phyloP scores from a whole-genome alignment of 768 basidiomycete species.

The Austroboletus eburneus region DNA sequence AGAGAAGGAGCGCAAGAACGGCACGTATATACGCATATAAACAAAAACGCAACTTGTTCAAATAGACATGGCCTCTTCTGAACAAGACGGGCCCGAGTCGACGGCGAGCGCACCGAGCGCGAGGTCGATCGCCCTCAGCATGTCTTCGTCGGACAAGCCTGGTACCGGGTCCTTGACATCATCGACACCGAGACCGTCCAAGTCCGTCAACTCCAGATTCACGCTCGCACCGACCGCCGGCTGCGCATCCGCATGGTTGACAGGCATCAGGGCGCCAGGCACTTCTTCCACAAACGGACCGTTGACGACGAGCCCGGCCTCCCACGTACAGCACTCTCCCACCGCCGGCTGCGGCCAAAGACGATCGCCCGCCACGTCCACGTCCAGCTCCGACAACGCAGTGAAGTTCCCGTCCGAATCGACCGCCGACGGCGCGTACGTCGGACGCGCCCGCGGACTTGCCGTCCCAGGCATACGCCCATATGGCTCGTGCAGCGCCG shows the following conservation, averaged over 20 bases:
- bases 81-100: not conserved
- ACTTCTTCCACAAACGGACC: not conserved
- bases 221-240: not conserved
- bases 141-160: conserved; percentile 17
- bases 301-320: not conserved
- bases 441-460: not conserved
- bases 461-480: conserved; percentile 13
- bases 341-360: conserved; percentile 32
- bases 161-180: not conserved
- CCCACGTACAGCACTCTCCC: conserved; percentile 29
- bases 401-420: conserved; percentile 13
- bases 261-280: no score
- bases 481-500: conserved; percentile 18
- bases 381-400: conserved; percentile 9
- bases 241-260: not conserved
- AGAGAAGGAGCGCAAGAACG: no score
- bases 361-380: not conserved
- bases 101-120: conserved; percentile 18
- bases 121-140: conserved; percentile 21
- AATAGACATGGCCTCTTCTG: no score
- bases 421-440: not conserved
- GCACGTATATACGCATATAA: not conserved
- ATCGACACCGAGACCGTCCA: no score
- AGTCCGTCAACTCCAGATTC: no score
- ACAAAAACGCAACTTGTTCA: not conserved